phyloP scores from a whole-genome alignment of 2,329 filamentous ascomycete species.

The Sarocladium strictum region DNA sequence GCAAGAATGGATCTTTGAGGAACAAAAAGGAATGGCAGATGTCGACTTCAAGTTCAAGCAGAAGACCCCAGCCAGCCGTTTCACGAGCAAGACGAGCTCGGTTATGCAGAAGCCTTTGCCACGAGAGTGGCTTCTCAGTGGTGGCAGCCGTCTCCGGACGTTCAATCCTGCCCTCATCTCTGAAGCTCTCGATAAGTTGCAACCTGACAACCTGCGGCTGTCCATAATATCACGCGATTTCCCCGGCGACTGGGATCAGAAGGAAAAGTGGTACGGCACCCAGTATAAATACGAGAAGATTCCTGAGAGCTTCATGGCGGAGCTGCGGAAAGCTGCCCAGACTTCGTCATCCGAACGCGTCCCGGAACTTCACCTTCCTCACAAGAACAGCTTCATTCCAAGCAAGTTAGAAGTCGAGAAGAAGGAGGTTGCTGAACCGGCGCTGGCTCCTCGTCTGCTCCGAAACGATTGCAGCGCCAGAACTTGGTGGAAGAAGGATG shows the following conservation, averaged over 20 bases:
- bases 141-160: conserved; percentile 65
- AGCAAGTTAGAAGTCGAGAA: conserved; percentile 91
- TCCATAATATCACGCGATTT: conserved; percentile 76
- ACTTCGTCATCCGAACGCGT: conserved; percentile 54
- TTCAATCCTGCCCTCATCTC: conserved; percentile 77
- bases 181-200: conserved; percentile 65
- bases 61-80: conserved; percentile 82
- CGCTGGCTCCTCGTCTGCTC: conserved; percentile 71
- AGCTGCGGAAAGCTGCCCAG: conserved; percentile 57
- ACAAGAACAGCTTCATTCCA: conserved; percentile 93
- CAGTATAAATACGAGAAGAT: conserved; percentile 84
- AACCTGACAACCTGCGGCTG: conserved; percentile 85
- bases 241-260: conserved; percentile 78
- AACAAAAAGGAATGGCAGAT: conserved; percentile 84
- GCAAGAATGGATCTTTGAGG: conserved; percentile 89
- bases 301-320: conserved; percentile 64
- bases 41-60: conserved; percentile 94
- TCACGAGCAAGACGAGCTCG: conserved; percentile 77
- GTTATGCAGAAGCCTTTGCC: conserved; percentile 90
- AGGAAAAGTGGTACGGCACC: conserved; percentile 97
- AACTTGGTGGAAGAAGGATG: conserved; percentile 98
- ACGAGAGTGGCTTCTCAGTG: conserved; percentile 82
- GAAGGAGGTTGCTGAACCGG: conserved; percentile 74
- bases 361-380: conserved; percentile 73
- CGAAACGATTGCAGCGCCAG: conserved; percentile 75